Percentiles rank a stretch among this genome's conserved stretches.
These are phyloP conservation scores for Oryza longistaminata DNA, from an alignment of 176 grass and related monocot species.

Conservation along the genomic window DNA sequence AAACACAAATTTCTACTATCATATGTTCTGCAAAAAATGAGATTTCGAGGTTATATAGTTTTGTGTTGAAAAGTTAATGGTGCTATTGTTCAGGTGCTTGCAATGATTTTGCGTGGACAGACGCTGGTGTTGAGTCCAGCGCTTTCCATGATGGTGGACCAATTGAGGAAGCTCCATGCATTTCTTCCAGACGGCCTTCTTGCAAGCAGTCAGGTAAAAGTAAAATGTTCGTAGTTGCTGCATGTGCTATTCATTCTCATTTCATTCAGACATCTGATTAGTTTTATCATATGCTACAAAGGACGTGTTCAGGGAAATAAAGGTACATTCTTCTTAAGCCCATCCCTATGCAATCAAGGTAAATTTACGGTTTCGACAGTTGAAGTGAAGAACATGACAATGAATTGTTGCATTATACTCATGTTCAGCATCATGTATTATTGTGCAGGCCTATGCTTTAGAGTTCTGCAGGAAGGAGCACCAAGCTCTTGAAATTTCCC, in stretches of 20 bases:
- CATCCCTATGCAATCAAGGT: too few relatives aligned
- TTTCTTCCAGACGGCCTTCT: constrained; percentile 46
- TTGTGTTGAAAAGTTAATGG: background rate
- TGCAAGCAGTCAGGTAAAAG: too few relatives aligned
- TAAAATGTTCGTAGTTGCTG: background rate
- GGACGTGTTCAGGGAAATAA: too few relatives aligned
- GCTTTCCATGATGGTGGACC: constrained; percentile 89
- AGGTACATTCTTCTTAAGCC: too few relatives aligned
- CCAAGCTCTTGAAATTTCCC: too few relatives aligned
- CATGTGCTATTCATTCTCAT: background rate
- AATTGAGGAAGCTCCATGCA: constrained; percentile 75
- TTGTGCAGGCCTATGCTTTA: too few relatives aligned
- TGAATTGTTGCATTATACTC: too few relatives aligned
- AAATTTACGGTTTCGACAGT: too few relatives aligned
- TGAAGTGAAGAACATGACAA: too few relatives aligned
- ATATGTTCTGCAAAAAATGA: constrained; percentile 47
- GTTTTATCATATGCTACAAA: too few relatives aligned
- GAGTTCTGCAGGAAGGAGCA: too few relatives aligned
- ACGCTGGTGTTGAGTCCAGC: constrained; percentile 87
- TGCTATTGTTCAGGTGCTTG: constrained; percentile 62
- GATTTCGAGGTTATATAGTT: background rate
- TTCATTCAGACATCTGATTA: background rate
- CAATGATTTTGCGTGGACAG: constrained; percentile 79
- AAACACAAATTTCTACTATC: constrained; percentile 42
- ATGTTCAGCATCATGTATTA: too few relatives aligned